Base-by-base conservation (phyloP, 345 rosid species). In the Salix viminalis region DNA sequence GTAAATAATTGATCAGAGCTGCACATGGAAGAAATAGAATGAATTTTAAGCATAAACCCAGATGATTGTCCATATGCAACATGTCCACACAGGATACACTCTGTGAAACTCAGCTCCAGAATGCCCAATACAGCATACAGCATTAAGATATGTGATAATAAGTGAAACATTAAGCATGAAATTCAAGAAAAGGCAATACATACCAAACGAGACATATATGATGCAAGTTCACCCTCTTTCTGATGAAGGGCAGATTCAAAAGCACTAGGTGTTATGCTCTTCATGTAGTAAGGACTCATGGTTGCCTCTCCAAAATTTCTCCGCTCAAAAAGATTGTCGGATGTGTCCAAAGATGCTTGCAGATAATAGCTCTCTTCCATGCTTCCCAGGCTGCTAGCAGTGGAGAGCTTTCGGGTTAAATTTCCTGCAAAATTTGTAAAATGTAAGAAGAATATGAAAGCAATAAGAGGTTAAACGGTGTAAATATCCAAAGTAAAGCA, bases 161-260 rank as follows among this genome's bases (percentile, higher is more conserved):
- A 12, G 50, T 62, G 23, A 32, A 34, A 69, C 30, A 54, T 68
- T 14, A 71, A 41, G 46, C 62, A 30, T 42, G 19, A 28, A 69
- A 34, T 62, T 62, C n/a, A 74, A 76, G 68, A 84, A 52, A 44
- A 68, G 54, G 11, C 39, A 81, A 72, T 19, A 36, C 83, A 64
- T 88, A 96, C 99, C 98, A 96, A 88, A 73, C 97, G 99, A 75
- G 99, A 91, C 91, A 91, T 89, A 82, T 94, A 96, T 14, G 98
- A 94, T 26, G 97, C 93, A 82, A 96, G 92, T 86, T 96, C 99
- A 28, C 99, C 99, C 87, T 96, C 99, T 89, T 96, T 96, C 86
- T 94, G 99, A 69, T 97, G 95, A 84, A 94, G 97, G 65, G 97
- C 86, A 69, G 97, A 85, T 83, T 96, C 98, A 81, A 91, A 94